Conservation (phyloP, 768 basidiomycete species). For the Leccinum subgranulosum region DNA sequence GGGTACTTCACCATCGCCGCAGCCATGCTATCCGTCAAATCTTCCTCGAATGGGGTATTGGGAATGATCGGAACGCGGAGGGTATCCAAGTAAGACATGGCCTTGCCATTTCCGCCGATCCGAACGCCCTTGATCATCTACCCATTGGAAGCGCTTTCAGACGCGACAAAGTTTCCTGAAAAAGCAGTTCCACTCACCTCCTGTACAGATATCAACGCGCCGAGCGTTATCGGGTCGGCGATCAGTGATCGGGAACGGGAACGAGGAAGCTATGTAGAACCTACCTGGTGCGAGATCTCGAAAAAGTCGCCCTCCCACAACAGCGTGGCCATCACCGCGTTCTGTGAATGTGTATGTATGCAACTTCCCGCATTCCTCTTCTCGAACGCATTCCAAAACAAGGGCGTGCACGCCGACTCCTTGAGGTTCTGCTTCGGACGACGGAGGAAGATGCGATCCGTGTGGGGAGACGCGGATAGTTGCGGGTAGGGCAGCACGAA, state of each 20-base stretch:
- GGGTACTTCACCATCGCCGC: constrained; percentile 80
- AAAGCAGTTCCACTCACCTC: constrained; percentile 33
- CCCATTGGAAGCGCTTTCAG: not conserved
- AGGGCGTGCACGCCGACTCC: constrained; percentile 84
- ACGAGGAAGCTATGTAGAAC: not conserved
- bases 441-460: constrained; percentile 74
- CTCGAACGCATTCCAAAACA: constrained; percentile 92
- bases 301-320: constrained; percentile 71
- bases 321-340: constrained; percentile 86
- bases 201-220: constrained; percentile 25
- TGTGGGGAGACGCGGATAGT: constrained; percentile 50
- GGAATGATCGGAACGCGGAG: constrained; percentile 85
- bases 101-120: constrained; percentile 67
- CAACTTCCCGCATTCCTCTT: constrained; percentile 77
- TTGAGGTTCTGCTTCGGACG: constrained; percentile 69
- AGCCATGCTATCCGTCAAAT: constrained; percentile 85
- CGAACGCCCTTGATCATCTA: constrained; percentile 94
- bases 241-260: not conserved
- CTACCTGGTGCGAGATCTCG: constrained; percentile 78
- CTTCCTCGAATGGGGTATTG: constrained; percentile 89
- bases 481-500: constrained; percentile 85
- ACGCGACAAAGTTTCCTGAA: not conserved
- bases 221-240: not conserved
- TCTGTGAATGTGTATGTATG: constrained; percentile 89
- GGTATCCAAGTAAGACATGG: constrained; percentile 82